A percentile compares a stretch with the other conserved stretches of the same genome.
Conservation (phyloP, 345 rosid genomes). For the Viola odorata region DNA sequence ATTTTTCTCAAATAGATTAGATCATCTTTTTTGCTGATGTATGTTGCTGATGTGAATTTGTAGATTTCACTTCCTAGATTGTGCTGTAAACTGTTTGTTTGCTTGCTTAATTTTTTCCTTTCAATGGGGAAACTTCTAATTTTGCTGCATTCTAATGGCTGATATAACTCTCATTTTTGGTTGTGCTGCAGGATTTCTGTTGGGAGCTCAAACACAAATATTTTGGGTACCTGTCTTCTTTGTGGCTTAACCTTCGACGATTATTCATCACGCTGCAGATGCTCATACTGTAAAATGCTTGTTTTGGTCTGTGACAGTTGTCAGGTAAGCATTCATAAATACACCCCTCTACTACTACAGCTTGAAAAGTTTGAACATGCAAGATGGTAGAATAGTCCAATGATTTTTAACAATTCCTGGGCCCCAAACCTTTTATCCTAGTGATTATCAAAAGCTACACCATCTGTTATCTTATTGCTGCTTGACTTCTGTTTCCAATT, state of each 20-base stretch:
- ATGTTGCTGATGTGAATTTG: too few relatives aligned
- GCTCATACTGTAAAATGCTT: slow-evolving; percentile 79
- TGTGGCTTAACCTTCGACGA: slow-evolving; percentile 69
- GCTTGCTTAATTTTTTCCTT: too few relatives aligned
- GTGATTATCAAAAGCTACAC: too few relatives aligned
- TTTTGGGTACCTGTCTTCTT: slow-evolving; percentile 67
- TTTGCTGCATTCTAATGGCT: too few relatives aligned
- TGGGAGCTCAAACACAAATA: slow-evolving; percentile 59
- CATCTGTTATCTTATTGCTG: not conserved
- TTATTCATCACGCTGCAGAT: slow-evolving; percentile 78
- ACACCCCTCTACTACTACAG: not conserved
- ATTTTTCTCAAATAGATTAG: too few relatives aligned
- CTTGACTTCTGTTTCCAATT: not conserved
- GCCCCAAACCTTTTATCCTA: too few relatives aligned
- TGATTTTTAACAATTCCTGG: too few relatives aligned
- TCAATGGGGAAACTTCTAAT: too few relatives aligned
- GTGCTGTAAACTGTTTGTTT: too few relatives aligned
- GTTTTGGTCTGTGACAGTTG: slow-evolving; percentile 79
- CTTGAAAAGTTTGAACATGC: too few relatives aligned
- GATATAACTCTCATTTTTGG: slow-evolving; percentile 1
- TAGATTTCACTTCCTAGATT: too few relatives aligned
- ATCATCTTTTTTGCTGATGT: too few relatives aligned
- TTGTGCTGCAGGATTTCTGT: slow-evolving; percentile 65
- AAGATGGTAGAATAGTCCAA: not conserved
- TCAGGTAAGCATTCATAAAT: slow-evolving; percentile 36